Evolutionary conservation across 2,329 filamentous ascomycete species (phyloP).

Genomic region (Lachnellula cervina): DNA sequence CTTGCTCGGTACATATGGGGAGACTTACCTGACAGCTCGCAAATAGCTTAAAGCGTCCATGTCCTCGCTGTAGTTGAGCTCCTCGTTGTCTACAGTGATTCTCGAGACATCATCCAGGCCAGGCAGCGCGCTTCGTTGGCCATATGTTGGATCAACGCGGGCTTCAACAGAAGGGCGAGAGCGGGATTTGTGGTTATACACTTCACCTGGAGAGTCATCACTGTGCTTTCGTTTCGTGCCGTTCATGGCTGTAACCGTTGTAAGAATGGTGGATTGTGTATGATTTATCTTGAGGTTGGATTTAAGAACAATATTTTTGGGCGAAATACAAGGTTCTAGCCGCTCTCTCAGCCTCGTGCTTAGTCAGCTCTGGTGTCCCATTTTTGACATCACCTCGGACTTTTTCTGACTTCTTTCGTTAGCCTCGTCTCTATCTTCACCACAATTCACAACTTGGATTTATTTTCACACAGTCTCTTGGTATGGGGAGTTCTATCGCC

Average conservation of each 20-base stretch:
- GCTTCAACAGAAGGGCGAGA: constrained; percentile 20
- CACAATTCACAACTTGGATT: not conserved
- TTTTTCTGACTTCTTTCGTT: not conserved
- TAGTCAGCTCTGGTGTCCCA: constrained; percentile 1
- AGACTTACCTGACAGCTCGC: constrained; percentile 62
- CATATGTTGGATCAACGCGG: constrained; percentile 58
- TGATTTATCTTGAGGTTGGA: not conserved
- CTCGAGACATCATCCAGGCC: constrained; percentile 46
- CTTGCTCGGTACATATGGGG: constrained; percentile 6
- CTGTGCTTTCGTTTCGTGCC: constrained; percentile 22
- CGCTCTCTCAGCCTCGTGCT: constrained; percentile 7
- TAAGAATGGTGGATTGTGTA: not conserved
- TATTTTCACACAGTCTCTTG: not conserved
- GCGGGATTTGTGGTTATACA: constrained; percentile 21
- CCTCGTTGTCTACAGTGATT: constrained; percentile 40
- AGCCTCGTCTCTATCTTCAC: constrained; percentile 1
- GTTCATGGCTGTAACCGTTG: constrained; percentile 6
- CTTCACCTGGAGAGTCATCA: constrained; percentile 8
- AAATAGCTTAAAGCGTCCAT: constrained; percentile 64
- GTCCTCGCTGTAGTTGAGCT: constrained; percentile 63
- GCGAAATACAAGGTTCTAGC: not conserved
- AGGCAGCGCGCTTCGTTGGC: constrained; percentile 68
- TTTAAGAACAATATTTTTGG: not conserved
- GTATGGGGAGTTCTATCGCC: not conserved
- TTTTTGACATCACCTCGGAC: not conserved